phyloP scores from a whole-genome alignment of 768 basidiomycete species.

The Filobasidium wieringae region DNA sequence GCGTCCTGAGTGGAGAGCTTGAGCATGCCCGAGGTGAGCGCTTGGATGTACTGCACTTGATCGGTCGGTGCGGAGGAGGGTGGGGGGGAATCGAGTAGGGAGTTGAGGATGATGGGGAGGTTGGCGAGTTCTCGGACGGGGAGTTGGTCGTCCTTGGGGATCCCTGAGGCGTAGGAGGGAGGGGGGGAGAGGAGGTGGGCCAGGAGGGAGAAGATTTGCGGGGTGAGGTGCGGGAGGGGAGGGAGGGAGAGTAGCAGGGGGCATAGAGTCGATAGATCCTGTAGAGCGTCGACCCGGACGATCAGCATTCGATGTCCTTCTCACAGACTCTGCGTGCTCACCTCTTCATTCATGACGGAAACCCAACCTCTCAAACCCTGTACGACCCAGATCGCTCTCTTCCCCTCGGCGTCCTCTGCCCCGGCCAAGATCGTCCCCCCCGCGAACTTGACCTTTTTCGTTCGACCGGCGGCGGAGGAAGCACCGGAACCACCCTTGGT shows the following conservation, averaged over 20 bases:
- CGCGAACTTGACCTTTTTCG: constrained; percentile 41
- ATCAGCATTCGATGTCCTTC: not conserved
- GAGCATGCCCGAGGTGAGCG: constrained; percentile 32
- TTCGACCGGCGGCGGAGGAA: constrained; percentile 51
- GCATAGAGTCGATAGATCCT: constrained; percentile 64
- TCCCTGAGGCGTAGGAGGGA: constrained; percentile 15
- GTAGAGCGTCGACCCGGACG: not conserved
- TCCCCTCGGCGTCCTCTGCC: constrained; percentile 51
- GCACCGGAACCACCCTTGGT: constrained; percentile 48
- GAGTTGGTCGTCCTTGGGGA: constrained; percentile 19
- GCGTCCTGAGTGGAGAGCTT: constrained; percentile 35
- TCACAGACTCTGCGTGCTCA: constrained; percentile 41
- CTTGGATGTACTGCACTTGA: constrained; percentile 32
- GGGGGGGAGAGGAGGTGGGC: constrained; percentile 57
- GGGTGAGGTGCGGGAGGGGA: constrained; percentile 75
- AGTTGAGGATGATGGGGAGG: constrained; percentile 35
- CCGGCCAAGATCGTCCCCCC: constrained; percentile 38
- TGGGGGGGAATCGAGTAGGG: constrained; percentile 34
- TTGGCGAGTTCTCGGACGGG: constrained; percentile 23
- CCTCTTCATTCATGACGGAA: constrained; percentile 48
- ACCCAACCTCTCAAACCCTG: constrained; percentile 49
- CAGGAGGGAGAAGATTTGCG: constrained; percentile 73
- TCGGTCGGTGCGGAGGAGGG: constrained; percentile 23
- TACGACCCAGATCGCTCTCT: constrained; percentile 51
- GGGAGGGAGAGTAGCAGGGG: constrained; percentile 66